phyloP scores from a whole-genome alignment of 352 stramenopile species.

The Globisporangium echinulatum region DNA sequence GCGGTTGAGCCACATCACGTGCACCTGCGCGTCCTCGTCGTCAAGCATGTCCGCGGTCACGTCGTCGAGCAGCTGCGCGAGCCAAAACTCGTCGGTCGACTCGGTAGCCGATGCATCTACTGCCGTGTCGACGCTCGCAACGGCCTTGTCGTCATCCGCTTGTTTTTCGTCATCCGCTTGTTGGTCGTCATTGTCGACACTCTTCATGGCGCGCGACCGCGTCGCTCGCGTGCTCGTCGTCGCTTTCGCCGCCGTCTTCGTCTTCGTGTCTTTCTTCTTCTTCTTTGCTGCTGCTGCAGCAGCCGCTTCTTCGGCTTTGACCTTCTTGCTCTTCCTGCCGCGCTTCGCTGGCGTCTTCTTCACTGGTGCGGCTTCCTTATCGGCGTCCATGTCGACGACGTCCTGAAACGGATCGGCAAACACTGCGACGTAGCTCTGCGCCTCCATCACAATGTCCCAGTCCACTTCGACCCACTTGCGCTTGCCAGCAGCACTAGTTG shows the following conservation, averaged over 20 bases:
- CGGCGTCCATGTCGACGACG: conserved; percentile 1
- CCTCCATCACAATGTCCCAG: conserved; percentile 61
- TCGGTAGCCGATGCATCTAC: background rate
- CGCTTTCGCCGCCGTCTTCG: background rate
- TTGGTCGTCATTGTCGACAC: background rate
- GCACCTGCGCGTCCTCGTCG: conserved; percentile 35
- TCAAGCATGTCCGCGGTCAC: conserved; percentile 70
- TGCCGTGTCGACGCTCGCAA: background rate
- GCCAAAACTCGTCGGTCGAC: conserved; percentile 42
- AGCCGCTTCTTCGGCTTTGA: background rate
- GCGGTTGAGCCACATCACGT: conserved; percentile 60
- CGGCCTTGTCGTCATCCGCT: conserved; percentile 1
- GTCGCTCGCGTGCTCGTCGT: background rate
- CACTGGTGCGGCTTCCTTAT: background rate
- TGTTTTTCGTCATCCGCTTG: conserved; percentile 4
- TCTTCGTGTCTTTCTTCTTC: conserved; percentile 7
- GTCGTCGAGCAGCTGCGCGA: conserved; percentile 69
- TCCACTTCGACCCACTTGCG: conserved; percentile 65
- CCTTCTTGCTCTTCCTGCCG: background rate
- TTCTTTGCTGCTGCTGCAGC: too few relatives aligned
- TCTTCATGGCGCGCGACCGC: background rate
- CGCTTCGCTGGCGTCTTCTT: background rate
- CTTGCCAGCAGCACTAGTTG: conserved; percentile 14
- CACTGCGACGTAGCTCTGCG: conserved; percentile 62
- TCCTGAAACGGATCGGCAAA: conserved; percentile 20